Evolutionary conservation across 768 basidiomycete genomes (phyloP), one percentile per base, ranked within the genome.

Genomic region (Trametes maxima): DNA sequence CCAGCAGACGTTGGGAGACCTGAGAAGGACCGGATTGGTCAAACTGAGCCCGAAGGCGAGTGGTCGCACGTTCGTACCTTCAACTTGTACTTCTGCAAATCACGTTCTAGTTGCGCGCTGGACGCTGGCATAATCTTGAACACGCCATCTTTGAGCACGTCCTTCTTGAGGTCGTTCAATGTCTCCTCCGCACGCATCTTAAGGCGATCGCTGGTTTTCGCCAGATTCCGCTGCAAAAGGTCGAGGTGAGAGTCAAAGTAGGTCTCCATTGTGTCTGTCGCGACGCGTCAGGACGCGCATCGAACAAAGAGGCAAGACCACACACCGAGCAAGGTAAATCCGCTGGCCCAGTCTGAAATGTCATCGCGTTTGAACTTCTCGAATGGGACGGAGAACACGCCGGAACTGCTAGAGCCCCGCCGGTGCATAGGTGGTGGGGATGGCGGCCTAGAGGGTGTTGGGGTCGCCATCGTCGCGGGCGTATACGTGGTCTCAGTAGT

Each of bases 171-270:
- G 21, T 73, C 72, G 35, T 73, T 72, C 21, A 85, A 69, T 3
- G 88, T 86, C 66, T 89, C 87, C 66, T 92, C 92, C 0, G 95
- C 94, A 66, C 85, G 85, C 72, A 83, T 76, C 78, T 92, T 94
- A 56, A 97, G 80, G 48, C 85, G 80, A 62, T 94, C 91, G 66
- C 91, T 86, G 69, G 94, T 94, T 58, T 90, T 95, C 74, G 92
- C 89, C 28, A 96, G 81, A 59, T 86, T 86, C 43, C 95, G 86
- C 72, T 96, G 91, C 3, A 92, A 74, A 16, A 93, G 80, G 71
- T 92, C 91, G 64, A 92, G 78, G 71, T 91, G 88, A 1, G 94
- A 94, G 77, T 98, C 94, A 72, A 95, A 96, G 71, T 90, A 97
- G 0, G 95, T 97, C 76, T 97, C 95, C 73, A 95, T 79, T 10